phyloP scores from a whole-genome alignment of 306 rosid genomes.

The Vigna hirtella region DNA sequence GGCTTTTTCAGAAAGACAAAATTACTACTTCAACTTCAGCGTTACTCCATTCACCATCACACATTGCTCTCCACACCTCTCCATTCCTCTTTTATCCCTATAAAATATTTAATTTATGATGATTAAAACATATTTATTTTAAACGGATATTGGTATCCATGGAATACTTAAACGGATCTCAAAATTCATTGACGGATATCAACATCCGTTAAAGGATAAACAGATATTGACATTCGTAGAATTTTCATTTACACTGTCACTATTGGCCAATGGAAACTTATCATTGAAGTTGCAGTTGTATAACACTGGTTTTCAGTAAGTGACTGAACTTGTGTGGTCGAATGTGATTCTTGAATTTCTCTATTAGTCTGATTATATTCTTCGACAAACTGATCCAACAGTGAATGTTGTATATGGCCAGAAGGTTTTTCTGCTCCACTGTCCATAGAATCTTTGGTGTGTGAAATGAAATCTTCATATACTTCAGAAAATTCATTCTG shows the following conservation, averaged over 20 bases:
- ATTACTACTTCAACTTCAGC: too few relatives aligned
- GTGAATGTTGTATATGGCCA: slow-evolving; percentile 14
- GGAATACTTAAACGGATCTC: too few relatives aligned
- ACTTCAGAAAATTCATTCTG: slow-evolving; percentile 34
- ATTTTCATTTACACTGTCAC: slow-evolving; percentile 41
- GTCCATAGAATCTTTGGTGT: neutral
- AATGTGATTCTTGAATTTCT: slow-evolving; percentile 37
- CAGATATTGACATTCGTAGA: neutral
- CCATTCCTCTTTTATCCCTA: too few relatives aligned
- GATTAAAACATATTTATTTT: too few relatives aligned
- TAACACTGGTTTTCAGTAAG: slow-evolving; percentile 26
- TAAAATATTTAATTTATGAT: too few relatives aligned
- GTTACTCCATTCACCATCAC: too few relatives aligned
- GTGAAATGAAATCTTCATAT: slow-evolving; percentile 36
- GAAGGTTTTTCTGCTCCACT: slow-evolving; percentile 39
- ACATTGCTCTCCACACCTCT: too few relatives aligned
- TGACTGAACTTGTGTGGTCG: slow-evolving; percentile 36
- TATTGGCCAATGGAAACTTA: slow-evolving; percentile 33
- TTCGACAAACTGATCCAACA: slow-evolving; percentile 17
- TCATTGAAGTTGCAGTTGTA: slow-evolving; percentile 23
- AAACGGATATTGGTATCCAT: too few relatives aligned
- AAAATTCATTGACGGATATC: too few relatives aligned
- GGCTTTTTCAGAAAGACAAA: too few relatives aligned
- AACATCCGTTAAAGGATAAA: too few relatives aligned
- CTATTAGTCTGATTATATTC: slow-evolving; percentile 38